Evolutionary conservation across 1,284 basidiomycete genomes (phyloP).

Genomic region (Marasmius oreades): DNA sequence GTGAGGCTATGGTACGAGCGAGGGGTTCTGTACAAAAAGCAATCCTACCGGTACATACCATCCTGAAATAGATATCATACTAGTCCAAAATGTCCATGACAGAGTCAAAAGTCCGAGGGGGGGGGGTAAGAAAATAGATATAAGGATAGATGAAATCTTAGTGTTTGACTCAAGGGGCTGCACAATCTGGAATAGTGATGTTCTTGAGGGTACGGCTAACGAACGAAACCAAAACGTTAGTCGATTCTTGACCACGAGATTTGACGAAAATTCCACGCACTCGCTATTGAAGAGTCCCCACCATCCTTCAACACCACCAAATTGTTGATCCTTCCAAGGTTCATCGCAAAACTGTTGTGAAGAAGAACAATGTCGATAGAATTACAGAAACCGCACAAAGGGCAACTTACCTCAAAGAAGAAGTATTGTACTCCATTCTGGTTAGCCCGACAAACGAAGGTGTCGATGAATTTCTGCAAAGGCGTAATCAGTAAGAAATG

Average conservation of each 20-base stretch:
- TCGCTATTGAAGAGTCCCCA: constrained; percentile 67
- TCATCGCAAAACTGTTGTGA: constrained; percentile 62
- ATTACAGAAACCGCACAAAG: not conserved
- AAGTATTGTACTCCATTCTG: constrained; percentile 67
- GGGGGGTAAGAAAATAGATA: no score
- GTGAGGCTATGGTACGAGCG: no score
- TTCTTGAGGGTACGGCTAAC: constrained; percentile 17
- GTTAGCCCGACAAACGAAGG: constrained; percentile 73
- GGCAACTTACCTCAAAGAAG: constrained; percentile 48
- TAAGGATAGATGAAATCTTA: no score
- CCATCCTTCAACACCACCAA: constrained; percentile 69
- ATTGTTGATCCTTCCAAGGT: constrained; percentile 52
- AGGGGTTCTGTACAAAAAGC: no score
- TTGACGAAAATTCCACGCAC: constrained; percentile 27
- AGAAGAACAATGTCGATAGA: not conserved
- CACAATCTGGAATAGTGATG: constrained; percentile 15
- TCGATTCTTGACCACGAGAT: not conserved
- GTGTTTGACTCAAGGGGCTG: not conserved
- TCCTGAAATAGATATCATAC: not conserved
- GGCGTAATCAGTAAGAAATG: not conserved
- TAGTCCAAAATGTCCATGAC: not conserved
- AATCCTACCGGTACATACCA: not conserved
- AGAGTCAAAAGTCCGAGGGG: no score
- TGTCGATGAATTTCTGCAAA: constrained; percentile 55
- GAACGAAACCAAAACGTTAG: not conserved